These are phyloP conservation scores for Thymus mandschuricus DNA, from an alignment of 257 asterid species.

Conservation along the genomic window DNA sequence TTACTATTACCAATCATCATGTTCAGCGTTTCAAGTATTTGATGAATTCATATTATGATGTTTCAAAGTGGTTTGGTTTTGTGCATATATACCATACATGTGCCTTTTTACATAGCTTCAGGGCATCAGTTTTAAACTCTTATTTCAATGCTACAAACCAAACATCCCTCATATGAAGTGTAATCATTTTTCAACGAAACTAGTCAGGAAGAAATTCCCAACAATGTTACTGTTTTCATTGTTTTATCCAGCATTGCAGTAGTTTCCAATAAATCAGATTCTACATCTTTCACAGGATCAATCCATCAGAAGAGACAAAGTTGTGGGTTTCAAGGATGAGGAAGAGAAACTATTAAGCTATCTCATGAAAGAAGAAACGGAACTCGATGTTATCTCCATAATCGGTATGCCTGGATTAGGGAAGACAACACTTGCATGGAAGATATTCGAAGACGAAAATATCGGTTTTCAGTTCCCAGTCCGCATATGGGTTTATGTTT, in stretches of 20 bases:
- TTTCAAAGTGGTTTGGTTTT: too few species aligned
- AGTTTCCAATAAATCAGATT: not conserved
- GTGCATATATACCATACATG: too few species aligned
- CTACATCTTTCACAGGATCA: slow-evolving; percentile 14
- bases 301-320: slow-evolving; percentile 32
- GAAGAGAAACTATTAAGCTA: not conserved
- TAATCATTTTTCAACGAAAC: too few species aligned
- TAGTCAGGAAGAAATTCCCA: too few species aligned
- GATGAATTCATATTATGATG: too few species aligned
- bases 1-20: too few species aligned
- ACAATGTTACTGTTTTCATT: too few species aligned
- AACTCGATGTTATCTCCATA: slow-evolving; percentile 42
- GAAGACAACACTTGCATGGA: slow-evolving; percentile 46
- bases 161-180: too few species aligned
- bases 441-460: slow-evolving; percentile 9
- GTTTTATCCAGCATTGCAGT: not conserved
- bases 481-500: slow-evolving; percentile 40
- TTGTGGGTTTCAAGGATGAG: slow-evolving; percentile 43
- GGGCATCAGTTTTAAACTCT: too few species aligned
- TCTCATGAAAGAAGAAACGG: slow-evolving; percentile 15
- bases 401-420: slow-evolving; percentile 53
- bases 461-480: slow-evolving; percentile 30
- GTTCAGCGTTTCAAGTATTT: too few species aligned
- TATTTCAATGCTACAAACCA: too few species aligned
- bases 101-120: too few species aligned